Percentiles rank a stretch among this genome's conserved stretches.
These are phyloP conservation scores for Mrakia gelida DNA, from an alignment of 768 basidiomycete species.

Conservation along the genomic window DNA sequence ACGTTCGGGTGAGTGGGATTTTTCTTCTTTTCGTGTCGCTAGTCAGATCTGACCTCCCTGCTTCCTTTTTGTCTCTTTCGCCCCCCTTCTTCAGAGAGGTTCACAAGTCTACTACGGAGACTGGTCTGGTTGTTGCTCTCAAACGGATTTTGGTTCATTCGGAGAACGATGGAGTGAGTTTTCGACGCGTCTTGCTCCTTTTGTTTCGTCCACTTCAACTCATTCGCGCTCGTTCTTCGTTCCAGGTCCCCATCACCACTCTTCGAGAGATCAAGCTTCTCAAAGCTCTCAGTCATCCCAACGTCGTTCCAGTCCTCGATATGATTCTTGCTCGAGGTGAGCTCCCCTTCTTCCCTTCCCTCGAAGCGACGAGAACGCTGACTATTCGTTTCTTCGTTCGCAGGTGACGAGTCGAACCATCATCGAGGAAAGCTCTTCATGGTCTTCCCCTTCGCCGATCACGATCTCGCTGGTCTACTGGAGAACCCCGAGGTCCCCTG, in stretches of 20 bases:
- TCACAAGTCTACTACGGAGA: conserved; percentile 69
- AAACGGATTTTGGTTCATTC: conserved; percentile 96
- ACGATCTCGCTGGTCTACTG: conserved; percentile 89
- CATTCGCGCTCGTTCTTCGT: background rate
- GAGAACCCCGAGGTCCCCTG: conserved; percentile 74
- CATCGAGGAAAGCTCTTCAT: conserved; percentile 80
- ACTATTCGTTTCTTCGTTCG: background rate
- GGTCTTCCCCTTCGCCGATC: conserved; percentile 99
- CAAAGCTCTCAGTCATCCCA: conserved; percentile 78
- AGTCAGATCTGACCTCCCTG: conserved; percentile 25
- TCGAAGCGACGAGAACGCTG: background rate
- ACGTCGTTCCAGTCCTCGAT: conserved; percentile 80
- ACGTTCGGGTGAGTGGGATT: conserved; percentile 79
- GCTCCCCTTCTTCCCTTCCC: conserved; percentile 2
- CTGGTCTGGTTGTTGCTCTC: conserved; percentile 67
- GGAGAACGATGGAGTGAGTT: conserved; percentile 81
- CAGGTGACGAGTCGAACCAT: conserved; percentile 58
- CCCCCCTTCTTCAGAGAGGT: conserved; percentile 62
- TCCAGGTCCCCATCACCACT: conserved; percentile 75
- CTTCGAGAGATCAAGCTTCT: conserved; percentile 95
- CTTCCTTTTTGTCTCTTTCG: conserved; percentile 17
- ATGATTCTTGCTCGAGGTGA: conserved; percentile 69
- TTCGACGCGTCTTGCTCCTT: background rate
- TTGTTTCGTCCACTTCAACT: background rate
- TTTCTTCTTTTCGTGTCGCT: conserved; percentile 20